phyloP scores from a whole-genome alignment of 2,329 filamentous ascomycete species.

The Claviceps pazoutovae region DNA sequence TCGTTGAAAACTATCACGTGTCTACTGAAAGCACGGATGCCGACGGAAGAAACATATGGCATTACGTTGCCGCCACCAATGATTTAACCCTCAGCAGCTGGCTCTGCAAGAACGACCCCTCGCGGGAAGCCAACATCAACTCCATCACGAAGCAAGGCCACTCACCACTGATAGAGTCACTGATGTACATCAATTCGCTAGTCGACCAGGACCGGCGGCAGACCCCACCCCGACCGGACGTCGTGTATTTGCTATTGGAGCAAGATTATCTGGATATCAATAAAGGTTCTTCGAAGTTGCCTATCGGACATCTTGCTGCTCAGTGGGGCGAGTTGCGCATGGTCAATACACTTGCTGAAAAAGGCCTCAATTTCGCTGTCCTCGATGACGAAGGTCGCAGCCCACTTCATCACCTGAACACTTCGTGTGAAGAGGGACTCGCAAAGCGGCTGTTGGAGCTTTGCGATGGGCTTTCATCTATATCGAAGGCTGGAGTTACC shows the following conservation, averaged over 20 bases:
- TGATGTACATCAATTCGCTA: slow-evolving; percentile 9
- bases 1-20: slow-evolving; percentile 14
- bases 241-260: slow-evolving; percentile 10
- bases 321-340: slow-evolving; percentile 16
- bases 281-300: slow-evolving; percentile 6
- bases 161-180: slow-evolving; percentile 20
- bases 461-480: slow-evolving; percentile 7
- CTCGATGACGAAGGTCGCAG: slow-evolving; percentile 8
- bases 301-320: slow-evolving; percentile 4
- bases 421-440: slow-evolving; percentile 11
- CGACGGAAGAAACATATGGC: slow-evolving; percentile 23
- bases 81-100: slow-evolving; percentile 17
- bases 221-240: background rate
- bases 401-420: slow-evolving; percentile 15
- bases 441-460: slow-evolving; percentile 12
- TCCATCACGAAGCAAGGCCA: slow-evolving; percentile 8
- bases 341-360: slow-evolving; percentile 9
- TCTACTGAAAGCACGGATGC: slow-evolving; percentile 17
- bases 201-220: background rate
- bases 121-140: slow-evolving; percentile 14
- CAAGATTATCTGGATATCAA: slow-evolving; percentile 5
- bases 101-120: slow-evolving; percentile 17
- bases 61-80: slow-evolving; percentile 20
- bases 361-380: slow-evolving; percentile 8
- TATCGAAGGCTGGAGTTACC: slow-evolving; percentile 8